Conservation (phyloP, 768 basidiomycete genomes). For the Paxillus involutus region DNA sequence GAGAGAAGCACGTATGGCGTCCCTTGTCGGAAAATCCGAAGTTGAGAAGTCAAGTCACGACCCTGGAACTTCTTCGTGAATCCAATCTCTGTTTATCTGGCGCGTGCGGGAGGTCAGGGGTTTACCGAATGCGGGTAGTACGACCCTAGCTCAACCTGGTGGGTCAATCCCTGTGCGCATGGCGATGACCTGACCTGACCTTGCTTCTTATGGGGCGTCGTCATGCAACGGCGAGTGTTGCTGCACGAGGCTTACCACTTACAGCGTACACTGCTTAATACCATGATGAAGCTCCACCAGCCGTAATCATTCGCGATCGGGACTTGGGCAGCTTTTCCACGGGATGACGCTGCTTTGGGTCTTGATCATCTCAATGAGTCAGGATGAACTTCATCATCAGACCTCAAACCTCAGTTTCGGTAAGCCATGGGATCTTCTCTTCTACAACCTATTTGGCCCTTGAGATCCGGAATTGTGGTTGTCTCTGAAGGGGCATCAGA, state of each 20-base stretch:
- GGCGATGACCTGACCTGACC: neutral
- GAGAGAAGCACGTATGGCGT: neutral
- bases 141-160: neutral
- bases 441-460: neutral
- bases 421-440: conserved; percentile 2
- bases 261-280: no score
- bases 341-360: neutral
- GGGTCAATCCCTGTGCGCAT: neutral
- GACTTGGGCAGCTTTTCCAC: neutral
- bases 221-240: neutral
- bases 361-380: neutral
- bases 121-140: neutral
- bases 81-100: neutral
- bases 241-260: no score
- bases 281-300: neutral
- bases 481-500: neutral
- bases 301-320: neutral
- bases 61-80: neutral
- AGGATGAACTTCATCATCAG: neutral
- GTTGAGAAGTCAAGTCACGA: neutral
- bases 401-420: neutral
- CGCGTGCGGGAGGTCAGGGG: neutral
- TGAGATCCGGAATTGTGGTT: neutral
- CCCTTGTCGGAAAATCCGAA: neutral
- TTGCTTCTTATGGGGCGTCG: conserved; percentile 5